These are phyloP conservation scores for Acmispon strigosus DNA, from an alignment of 306 rosid genomes.

Conservation along the genomic window DNA sequence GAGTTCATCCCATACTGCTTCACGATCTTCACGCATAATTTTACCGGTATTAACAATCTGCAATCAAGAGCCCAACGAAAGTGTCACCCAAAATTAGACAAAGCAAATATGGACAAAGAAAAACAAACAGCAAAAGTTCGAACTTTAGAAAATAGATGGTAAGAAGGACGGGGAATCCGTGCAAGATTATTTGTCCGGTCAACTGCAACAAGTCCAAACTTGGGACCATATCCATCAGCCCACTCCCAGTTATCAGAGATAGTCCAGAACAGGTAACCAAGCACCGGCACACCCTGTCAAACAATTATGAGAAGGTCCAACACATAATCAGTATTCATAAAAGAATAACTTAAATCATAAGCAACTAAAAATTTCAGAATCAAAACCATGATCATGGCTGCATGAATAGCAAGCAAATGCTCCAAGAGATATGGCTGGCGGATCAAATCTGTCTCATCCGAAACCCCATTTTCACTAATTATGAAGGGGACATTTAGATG, in stretches of 20 bases:
- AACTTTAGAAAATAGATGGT: slow-evolving; percentile 81
- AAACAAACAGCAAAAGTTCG: neutral
- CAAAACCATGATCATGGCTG: slow-evolving; percentile 74
- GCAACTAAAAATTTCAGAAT: slow-evolving; percentile 6
- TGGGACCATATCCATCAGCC: slow-evolving; percentile 99
- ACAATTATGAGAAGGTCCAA: slow-evolving; percentile 16
- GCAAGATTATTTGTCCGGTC: slow-evolving; percentile 69
- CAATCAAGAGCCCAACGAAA: slow-evolving; percentile 22
- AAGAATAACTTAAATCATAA: neutral
- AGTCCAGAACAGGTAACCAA: slow-evolving; percentile 81
- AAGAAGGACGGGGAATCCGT: slow-evolving; percentile 80
- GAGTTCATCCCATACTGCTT: slow-evolving; percentile 72
- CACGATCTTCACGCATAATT: slow-evolving; percentile 66
- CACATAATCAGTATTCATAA: slow-evolving; percentile 6
- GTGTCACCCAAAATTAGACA: slow-evolving; percentile 14
- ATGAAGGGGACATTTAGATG: slow-evolving; percentile 80
- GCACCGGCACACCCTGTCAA: slow-evolving; percentile 72
- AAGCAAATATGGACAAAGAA: slow-evolving; percentile 13
- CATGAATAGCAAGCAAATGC: slow-evolving; percentile 78
- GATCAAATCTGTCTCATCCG: slow-evolving; percentile 89
- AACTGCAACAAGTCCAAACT: slow-evolving; percentile 97
- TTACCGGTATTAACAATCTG: slow-evolving; percentile 67
- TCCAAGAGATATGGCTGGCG: slow-evolving; percentile 84
- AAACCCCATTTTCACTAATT: slow-evolving; percentile 79
- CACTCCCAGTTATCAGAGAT: slow-evolving; percentile 98